Evolutionary conservation across 148 eudicot species (phyloP), one percentile per base, ranked within the genome.

Genomic region (Cornus controversa): DNA sequence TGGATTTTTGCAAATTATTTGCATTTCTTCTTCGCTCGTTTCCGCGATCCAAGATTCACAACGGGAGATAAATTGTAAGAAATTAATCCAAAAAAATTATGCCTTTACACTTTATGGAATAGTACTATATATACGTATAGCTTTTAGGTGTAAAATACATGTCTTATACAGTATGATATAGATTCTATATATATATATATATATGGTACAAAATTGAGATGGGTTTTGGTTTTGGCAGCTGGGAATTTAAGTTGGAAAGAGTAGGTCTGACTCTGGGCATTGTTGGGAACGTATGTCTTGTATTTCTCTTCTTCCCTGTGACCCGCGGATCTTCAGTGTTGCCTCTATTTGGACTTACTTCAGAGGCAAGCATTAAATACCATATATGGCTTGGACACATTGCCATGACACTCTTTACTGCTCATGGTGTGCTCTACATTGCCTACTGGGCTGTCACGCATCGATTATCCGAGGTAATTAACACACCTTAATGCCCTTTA

Each of bases 321-420:
- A 87, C 93, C 0, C 82, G 97, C 0, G 90, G 91, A 6, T 94
- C 98, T 0, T 89, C 95, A 0, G 82, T 94, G 66, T 67, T 94
- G 42, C 91, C 88, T 0, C 24, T 92, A 53, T 84, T 94, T 6
- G 98, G 98, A 27, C 77, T 94, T 18, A 94, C 97, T 10, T 94
- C 98, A 0, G 98, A 94, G 82, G 84, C 82, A 10, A 86, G 95
- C 72, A 83, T 94, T 69, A 94, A 94, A 74, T 94, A 94, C 75
- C 98, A 94, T 78, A 92, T 89, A 22, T 92, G 97, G 97, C 85
- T 94, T 9, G 98, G 95, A 15, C 87, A 94, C 74, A 67, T 87
- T 36, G 74, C 80, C 60, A 90, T 94, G 97, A 62, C 82, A n/a
- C 79, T 92, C 9, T 92, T 92, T 75, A 85, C 98, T 1, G 77